A percentile compares a stretch with the other conserved stretches of the same genome.
Conservation (phyloP, 345 rosid genomes). For the thale cress (Arabidopsis thaliana) region DNA sequence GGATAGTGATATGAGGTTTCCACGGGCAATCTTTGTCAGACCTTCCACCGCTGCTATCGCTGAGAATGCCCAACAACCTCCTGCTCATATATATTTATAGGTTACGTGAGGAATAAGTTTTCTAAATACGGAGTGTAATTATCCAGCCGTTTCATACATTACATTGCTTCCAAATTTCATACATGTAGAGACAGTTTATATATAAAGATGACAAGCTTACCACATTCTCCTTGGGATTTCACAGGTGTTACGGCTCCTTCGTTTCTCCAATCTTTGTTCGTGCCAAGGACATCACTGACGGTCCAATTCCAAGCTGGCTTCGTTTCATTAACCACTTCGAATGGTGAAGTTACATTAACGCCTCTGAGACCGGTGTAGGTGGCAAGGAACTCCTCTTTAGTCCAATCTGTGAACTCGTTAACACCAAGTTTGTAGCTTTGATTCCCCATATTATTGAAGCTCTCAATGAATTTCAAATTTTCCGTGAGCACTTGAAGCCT, state of each 20-base stretch:
- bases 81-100: conserved; percentile 38
- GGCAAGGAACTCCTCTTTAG: conserved; percentile 60
- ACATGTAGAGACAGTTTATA: neutral
- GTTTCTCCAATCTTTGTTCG: conserved; percentile 48
- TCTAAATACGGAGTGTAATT: neutral
- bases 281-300: conserved; percentile 9
- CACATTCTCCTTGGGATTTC: conserved; percentile 51
- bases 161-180: neutral
- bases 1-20: conserved; percentile 60
- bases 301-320: conserved; percentile 36
- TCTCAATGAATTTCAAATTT: conserved; percentile 47
- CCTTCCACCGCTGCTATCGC: conserved; percentile 69
- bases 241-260: conserved; percentile 51
- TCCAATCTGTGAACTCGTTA: conserved; percentile 61
- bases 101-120: neutral
- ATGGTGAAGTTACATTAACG: conserved; percentile 25
- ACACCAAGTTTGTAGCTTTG: conserved; percentile 57
- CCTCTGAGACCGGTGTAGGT: conserved; percentile 47
- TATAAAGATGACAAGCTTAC: conserved; percentile 35
- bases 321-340: conserved; percentile 2
- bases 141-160: neutral
- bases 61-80: conserved; percentile 72
- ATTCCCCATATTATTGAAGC: conserved; percentile 42
- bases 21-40: conserved; percentile 46
- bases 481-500: conserved; percentile 44